Base-by-base conservation (phyloP, 2,329 filamentous ascomycete genomes). In the Ceratocystis lukuohia region DNA sequence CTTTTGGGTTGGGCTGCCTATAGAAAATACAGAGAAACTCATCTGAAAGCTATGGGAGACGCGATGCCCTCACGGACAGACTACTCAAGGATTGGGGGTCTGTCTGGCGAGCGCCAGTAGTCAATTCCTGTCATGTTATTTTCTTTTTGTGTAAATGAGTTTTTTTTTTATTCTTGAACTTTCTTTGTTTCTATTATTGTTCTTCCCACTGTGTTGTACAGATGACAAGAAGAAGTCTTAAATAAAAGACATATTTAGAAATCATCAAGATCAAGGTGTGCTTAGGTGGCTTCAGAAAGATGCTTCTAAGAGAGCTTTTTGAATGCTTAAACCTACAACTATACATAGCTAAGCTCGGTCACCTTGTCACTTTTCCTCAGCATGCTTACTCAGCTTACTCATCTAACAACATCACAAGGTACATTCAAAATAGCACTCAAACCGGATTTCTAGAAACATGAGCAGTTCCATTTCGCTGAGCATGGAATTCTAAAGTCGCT, bases 1-100 rank as follows among this genome's bases (percentile, higher is more conserved):
- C 73, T 87, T 68, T 75, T 87, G 62, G 82, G 79, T 30, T 87
- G 84, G 83, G 82, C 84, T 5, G 81, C 76, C 6, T 76, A 80
- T 48, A 65, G 62, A 28, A 65, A 59, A 28, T 65, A 68, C 46
- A 59, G 64, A 30, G 57, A 65, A 30, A 2, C 8, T 59, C 28
- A 59, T 2, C 15, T 59, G 12, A 8, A 37, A 10, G 50, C 59
- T 41, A n/a, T 15, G 8, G 25, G 8, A n/a, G n/a, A 33, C 20
- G 22, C 41, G 5, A 56, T 62, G n/a, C 45, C 59, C 22, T 57
- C 50, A 28, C 62, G 66, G 37, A 53, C 56, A 22, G 53, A 53
- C n/a, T 67, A 67, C 53, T 45, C 66, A 6, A 59, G 66, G 17
- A 33, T 67, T 33, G 50, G 50, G 20, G 50, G 20, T 7, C 12